Conservation (phyloP, 2,329 filamentous ascomycete genomes). For the Neonectria hederae region DNA sequence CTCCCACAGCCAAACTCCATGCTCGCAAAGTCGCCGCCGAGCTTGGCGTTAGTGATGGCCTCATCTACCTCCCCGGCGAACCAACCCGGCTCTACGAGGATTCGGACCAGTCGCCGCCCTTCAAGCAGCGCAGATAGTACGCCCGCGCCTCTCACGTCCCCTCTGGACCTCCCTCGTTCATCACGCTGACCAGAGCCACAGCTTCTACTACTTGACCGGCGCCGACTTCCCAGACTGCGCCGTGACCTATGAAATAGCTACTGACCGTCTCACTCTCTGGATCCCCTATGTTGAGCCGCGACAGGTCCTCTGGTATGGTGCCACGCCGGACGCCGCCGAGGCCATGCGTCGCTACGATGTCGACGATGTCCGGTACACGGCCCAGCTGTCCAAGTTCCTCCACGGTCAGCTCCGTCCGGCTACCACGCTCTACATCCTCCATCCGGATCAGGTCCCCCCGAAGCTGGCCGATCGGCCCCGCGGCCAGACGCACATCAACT, state of each 20-base stretch:
- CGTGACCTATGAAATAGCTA: slow-evolving; percentile 65
- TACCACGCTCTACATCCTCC: slow-evolving; percentile 57
- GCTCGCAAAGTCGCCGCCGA: slow-evolving; percentile 65
- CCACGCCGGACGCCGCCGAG: slow-evolving; percentile 67
- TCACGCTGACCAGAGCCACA: slow-evolving; percentile 39
- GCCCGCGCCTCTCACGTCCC: slow-evolving; percentile 33
- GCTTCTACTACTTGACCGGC: slow-evolving; percentile 69
- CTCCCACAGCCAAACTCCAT: slow-evolving; percentile 60
- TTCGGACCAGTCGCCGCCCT: slow-evolving; percentile 65
- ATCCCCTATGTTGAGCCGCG: slow-evolving; percentile 74
- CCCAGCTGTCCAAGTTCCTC: slow-evolving; percentile 61
- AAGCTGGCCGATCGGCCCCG: slow-evolving; percentile 51
- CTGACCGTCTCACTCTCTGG: slow-evolving; percentile 75
- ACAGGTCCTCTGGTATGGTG: slow-evolving; percentile 71
- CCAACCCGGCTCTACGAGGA: slow-evolving; percentile 63
- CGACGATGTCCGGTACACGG: slow-evolving; percentile 72
- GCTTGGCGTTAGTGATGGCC: slow-evolving; percentile 58
- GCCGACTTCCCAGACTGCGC: slow-evolving; percentile 63
- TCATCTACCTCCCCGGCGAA: slow-evolving; percentile 66
- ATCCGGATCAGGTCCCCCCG: slow-evolving; percentile 53
- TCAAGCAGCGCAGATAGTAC: slow-evolving; percentile 68
- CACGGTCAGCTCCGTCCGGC: slow-evolving; percentile 51
- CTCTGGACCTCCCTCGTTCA: neutral
- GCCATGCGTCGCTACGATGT: slow-evolving; percentile 72
- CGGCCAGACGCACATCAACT: slow-evolving; percentile 56